Base-by-base conservation (phyloP, 148 eudicot genomes). In the Nyssa sinensis region DNA sequence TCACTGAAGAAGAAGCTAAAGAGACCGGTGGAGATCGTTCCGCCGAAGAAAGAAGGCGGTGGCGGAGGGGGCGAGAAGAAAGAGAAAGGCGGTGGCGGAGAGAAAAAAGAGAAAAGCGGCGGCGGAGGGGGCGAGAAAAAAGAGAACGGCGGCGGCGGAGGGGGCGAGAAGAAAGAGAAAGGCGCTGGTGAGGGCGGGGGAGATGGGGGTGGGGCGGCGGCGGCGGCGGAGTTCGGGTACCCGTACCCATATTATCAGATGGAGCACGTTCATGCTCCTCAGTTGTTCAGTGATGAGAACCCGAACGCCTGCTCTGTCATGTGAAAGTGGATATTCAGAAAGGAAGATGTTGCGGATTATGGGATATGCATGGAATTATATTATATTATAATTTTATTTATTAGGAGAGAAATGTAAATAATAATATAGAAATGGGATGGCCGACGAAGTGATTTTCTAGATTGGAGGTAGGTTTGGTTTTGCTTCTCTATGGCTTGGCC, bases 1-100 rank as follows among this genome's bases (percentile, higher is more conserved):
- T 29, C 71, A 1, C 65, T 94, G 61, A 64, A 67, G 57, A 69
- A 82, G 63, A 91, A 81, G 77, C 70, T 91, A 29, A 88, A 83
- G 67, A 84, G 76, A 65, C 21, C 76, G 0, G 88, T 93, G 19
- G 90, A 94, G 75, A 79, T 92, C 3, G 77, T 85, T 14, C 88
- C 86, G 2, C 86, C 86, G n/a, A 89, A 89, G 90, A 86, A 93
- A 49, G 85, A n/a, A n/a, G n/a, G n/a, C n/a, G n/a, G n/a, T n/a
- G n/a, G n/a, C n/a, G n/a, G n/a, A n/a, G 75, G 75, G 21, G 77
- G 77, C 29, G 77, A 80, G 16, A 62, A 78, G 69, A 69, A 82
- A 21, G 74, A 75, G 32, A 71, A 67, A 13, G 71, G 67, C 23
- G 81, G 44, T n/a, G 61, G 63, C 32, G 34, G 55, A 17, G 47